Evolutionary conservation across 2,329 filamentous ascomycete species (phyloP), one percentile per base, ranked within the genome.

Genomic region (Westerdykella aurantiaca): DNA sequence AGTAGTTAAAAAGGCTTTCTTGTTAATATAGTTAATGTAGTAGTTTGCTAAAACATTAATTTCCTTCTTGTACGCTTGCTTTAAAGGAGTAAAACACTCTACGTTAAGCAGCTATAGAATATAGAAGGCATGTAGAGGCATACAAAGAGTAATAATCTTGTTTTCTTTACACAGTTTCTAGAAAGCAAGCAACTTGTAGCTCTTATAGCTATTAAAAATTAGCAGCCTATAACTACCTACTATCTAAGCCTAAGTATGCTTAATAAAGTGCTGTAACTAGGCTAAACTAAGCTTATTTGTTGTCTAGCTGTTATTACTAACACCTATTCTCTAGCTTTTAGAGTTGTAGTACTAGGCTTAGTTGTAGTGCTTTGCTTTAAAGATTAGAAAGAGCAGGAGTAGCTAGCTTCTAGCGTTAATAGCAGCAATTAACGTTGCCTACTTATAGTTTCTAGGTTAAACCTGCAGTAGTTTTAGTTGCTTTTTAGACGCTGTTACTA

Each of bases 291-390:
- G 39, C 41, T 46, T 47, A 55, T 67, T 57, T 43, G 47, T 59
- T 14, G 57, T 67, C 58, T 41, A 69, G 34, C 61, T 49, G 23
- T 69, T 68, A 22, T 47, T 45, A 42, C 49, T 63, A 18, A 58
- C 42, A 39, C 41, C 47, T 41, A 66, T 62, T 17, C 46, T 44
- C 57, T 45, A 67, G 34, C 65, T 39, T 31, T 64, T 58, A 18
- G 41, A 35, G 14, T 49, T 43, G 10, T 42, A 16, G 37, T 49
- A 47, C 47, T 41, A 51, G 42, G 37, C 31, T 6, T 35, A n/a
- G 37, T 46, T 23, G 35, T 47, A 42, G 34, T 38, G 6, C 39
- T 46, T 52, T 31, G 23, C 43, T 42, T 39, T 41, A 16, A 52
- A 34, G 42, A 55, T 48, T 17, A 51, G 13, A 35, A 49, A 48